Base-by-base conservation (phyloP, 2,329 filamentous ascomycete species). In the Ploettnerulaceae sp. region DNA sequence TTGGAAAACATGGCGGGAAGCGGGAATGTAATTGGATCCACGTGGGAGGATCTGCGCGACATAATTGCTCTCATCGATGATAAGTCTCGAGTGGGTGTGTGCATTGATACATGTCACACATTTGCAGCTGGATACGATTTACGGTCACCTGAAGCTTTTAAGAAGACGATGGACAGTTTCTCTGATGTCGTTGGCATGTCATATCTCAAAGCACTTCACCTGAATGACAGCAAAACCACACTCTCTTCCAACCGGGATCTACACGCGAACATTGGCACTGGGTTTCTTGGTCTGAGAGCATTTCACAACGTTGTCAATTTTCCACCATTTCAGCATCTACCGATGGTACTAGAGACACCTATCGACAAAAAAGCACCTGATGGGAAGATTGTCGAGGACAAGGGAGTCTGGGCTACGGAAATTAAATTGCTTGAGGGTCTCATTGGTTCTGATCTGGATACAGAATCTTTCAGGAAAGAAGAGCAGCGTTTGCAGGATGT, bases 191-290 rank as follows among this genome's bases (percentile, higher is more conserved):
- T 98, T 7, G 93, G 93, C 1, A 66, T 84, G 22, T 69, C 79
- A 43, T 95, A 94, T 59, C 77, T 98, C 6, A 82, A 81, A 51
- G 93, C 93, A 0, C 73, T 97, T 46, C 93, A 98, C 66, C 58
- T 98, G 32, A 98, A 98, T 66, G 93, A 98, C 68, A 94, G 86
- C 69, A 98, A 97, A 68, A 89, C 90, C 0, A 91, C 93, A 0
- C 73, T 95, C 22, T 74, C 69, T 32, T 93, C 88, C 26, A 79
- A 89, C 55, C 81, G 90, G 31, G 93, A 98, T 64, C 70, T 97
- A 2, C 93, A 98, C 67, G 89, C 91, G 55, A 97, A 96, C 64
- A 97, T 98, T 53, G 93, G 93, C 20, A 94, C 89, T 0, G 93
- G 93, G 1, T 98, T 94, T 63, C 75, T 98, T 0, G 93, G 93